Conservation (phyloP, 768 basidiomycete species). For the Xerocomellus amylosporus region DNA sequence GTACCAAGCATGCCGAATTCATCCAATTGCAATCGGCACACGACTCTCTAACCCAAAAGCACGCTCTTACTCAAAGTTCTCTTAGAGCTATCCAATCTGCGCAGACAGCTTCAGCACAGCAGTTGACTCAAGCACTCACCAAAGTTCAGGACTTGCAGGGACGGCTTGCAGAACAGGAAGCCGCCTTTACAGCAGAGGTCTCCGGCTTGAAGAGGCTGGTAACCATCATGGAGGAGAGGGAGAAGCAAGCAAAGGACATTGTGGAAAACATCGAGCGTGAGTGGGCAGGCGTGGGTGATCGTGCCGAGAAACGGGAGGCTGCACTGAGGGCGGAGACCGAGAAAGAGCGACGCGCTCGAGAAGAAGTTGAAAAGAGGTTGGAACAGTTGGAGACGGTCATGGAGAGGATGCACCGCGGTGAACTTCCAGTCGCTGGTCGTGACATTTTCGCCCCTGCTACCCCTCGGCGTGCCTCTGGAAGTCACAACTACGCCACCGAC, state of each 20-base stretch:
- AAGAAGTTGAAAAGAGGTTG: conserved; percentile 66
- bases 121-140: conserved; percentile 73
- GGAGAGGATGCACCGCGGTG: conserved; percentile 68
- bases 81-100: conserved; percentile 73
- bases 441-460: conserved; percentile 35
- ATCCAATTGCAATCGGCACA: conserved; percentile 72
- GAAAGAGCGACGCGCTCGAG: conserved; percentile 63
- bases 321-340: conserved; percentile 68
- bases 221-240: conserved; percentile 82
- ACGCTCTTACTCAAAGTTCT: conserved; percentile 62
- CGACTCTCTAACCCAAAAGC: conserved; percentile 67
- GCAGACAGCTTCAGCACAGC: conserved; percentile 66
- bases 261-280: conserved; percentile 82
- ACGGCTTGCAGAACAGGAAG: conserved; percentile 81
- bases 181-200: conserved; percentile 75
- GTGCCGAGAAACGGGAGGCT: conserved; percentile 65
- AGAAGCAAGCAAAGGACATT: conserved; percentile 78
- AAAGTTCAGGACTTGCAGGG: conserved; percentile 73
- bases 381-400: conserved; percentile 73
- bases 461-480: conserved; percentile 44
- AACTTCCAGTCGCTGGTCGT: conserved; percentile 57
- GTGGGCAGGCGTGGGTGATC: conserved; percentile 71
- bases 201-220: conserved; percentile 72
- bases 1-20: conserved; percentile 76
- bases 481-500: conserved; percentile 43